Conservation (phyloP, 2,329 filamentous ascomycete genomes). For the Ilyonectria destructans region DNA sequence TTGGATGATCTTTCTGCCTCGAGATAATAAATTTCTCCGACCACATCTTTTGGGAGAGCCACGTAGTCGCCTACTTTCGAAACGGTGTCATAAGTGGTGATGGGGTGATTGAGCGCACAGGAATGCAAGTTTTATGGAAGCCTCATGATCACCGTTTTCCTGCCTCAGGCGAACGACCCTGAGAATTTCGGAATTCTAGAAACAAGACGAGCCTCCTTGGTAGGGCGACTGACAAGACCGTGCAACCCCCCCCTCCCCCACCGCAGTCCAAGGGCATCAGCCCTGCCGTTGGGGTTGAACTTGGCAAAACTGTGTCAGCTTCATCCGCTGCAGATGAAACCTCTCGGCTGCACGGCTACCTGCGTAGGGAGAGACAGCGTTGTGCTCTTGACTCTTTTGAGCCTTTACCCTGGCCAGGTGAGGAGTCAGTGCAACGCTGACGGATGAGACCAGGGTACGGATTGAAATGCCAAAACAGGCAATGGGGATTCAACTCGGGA, state of each 20-base stretch:
- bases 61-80: conserved; percentile 15
- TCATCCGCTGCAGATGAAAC: conserved; percentile 29
- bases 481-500: conserved; percentile 7
- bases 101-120: conserved; percentile 4
- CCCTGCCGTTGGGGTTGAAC: conserved; percentile 15
- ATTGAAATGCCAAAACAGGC: conserved; percentile 6
- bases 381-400: conserved; percentile 15
- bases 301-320: conserved; percentile 25
- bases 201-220: conserved; percentile 9
- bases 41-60: neutral
- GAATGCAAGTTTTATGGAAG: conserved; percentile 14
- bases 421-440: conserved; percentile 25
- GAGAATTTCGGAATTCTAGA: conserved; percentile 28
- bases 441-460: conserved; percentile 17
- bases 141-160: conserved; percentile 15
- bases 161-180: conserved; percentile 19
- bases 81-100: conserved; percentile 8
- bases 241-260: conserved; percentile 1
- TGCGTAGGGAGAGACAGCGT: conserved; percentile 20
- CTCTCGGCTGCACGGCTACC: conserved; percentile 26
- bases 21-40: neutral
- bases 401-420: conserved; percentile 15
- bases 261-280: conserved; percentile 18
- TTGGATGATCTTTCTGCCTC: neutral
- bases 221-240: conserved; percentile 10